A percentile compares a stretch with the other conserved stretches of the same genome.
phyloP scores from a whole-genome alignment of 176 grass and related monocot species.

The Musa troglodytarum region DNA sequence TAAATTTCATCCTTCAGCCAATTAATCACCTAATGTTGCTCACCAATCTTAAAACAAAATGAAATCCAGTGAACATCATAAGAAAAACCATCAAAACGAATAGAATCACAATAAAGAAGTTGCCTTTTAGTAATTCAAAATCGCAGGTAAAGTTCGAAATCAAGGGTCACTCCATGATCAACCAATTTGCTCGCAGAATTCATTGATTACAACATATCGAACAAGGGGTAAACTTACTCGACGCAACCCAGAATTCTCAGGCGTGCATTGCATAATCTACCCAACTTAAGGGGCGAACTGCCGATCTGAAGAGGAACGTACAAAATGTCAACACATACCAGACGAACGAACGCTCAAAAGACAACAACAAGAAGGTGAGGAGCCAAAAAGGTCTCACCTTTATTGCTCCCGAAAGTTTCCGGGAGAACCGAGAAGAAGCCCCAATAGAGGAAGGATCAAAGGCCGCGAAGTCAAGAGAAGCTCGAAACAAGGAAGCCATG shows the following conservation, averaged over 20 bases:
- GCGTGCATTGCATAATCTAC: background rate
- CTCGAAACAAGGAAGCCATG: constrained; percentile 38
- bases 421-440: background rate
- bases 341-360: background rate
- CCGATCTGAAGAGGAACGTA: constrained; percentile 14
- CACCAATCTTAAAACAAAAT: no score
- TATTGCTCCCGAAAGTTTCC: constrained; percentile 1
- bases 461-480: constrained; percentile 20
- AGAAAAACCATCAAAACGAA: no score
- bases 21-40: no score
- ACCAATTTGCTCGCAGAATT: background rate
- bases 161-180: no score
- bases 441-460: background rate
- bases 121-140: no score
- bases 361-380: background rate
- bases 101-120: no score
- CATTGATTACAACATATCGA: background rate
- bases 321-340: background rate
- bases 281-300: background rate
- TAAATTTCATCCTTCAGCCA: no score
- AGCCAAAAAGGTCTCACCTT: constrained; percentile 16
- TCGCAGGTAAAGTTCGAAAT: no score
- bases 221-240: constrained; percentile 9
- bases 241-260: constrained; percentile 4
- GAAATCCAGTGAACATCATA: no score